A percentile compares a stretch with the other conserved stretches of the same genome.
Evolutionary conservation across 2,329 filamentous ascomycete species (phyloP).

Genomic region (Alternaria viburni): DNA sequence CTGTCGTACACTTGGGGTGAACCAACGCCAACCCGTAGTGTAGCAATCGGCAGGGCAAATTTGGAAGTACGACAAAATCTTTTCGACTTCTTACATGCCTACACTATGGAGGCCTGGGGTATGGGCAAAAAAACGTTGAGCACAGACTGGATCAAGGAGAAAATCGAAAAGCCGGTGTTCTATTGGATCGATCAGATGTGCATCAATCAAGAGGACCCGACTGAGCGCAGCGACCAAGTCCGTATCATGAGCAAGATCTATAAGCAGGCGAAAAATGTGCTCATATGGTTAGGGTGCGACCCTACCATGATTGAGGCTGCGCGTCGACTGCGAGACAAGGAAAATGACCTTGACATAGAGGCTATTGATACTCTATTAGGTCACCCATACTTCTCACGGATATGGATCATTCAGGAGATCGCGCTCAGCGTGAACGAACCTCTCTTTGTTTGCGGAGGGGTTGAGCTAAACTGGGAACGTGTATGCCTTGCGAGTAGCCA

Average conservation of each 20-base stretch:
- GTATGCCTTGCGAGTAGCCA: not conserved
- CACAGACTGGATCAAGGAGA: no score
- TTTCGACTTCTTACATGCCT: not conserved
- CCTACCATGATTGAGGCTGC: not conserved
- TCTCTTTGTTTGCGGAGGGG: not conserved
- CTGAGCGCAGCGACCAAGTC: not conserved
- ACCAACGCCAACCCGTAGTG: not conserved
- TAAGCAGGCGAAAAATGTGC: not conserved
- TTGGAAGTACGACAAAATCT: not conserved
- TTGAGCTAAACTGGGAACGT: not conserved
- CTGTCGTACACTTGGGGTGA: not conserved
- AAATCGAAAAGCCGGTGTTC: not conserved
- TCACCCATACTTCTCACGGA: not conserved
- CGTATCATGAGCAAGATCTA: not conserved
- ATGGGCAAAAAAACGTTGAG: no score
- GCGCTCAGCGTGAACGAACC: rapidly evolving
- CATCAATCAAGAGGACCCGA: not conserved
- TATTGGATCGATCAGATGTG: not conserved
- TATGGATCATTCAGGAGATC: not conserved
- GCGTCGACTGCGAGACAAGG: not conserved
- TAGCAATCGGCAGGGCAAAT: not conserved
- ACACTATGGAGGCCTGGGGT: rapidly evolving
- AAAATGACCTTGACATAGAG: no score
- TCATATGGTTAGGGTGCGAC: not conserved
- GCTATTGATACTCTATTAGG: no score